phyloP scores from a whole-genome alignment of 2,329 filamentous ascomycete genomes.

The Hypoxylon sp. region DNA sequence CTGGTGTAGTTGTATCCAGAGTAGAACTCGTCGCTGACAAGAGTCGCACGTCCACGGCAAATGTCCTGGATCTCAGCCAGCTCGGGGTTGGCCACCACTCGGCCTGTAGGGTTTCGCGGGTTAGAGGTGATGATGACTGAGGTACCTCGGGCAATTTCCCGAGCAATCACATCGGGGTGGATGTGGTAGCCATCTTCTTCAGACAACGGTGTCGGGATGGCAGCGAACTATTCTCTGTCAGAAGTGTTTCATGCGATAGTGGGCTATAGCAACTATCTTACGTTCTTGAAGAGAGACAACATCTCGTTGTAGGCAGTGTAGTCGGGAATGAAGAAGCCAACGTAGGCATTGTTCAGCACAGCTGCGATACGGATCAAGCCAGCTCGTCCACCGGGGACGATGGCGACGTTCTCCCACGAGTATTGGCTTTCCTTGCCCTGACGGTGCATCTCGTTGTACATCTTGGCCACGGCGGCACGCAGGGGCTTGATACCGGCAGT shows the following conservation, averaged over 20 bases:
- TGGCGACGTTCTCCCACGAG: constrained; percentile 97
- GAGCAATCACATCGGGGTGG: constrained; percentile 89
- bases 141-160: constrained; percentile 86
- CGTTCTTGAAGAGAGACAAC: constrained; percentile 92
- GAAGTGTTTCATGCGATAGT: constrained; percentile 15
- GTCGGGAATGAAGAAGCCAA: constrained; percentile 93
- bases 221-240: constrained; percentile 69
- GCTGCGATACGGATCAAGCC: constrained; percentile 95
- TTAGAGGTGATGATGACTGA: constrained; percentile 94
- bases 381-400: constrained; percentile 91
- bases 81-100: constrained; percentile 85
- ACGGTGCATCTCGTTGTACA: constrained; percentile 94
- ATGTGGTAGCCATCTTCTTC: constrained; percentile 92
- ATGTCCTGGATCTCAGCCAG: constrained; percentile 91
- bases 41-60: constrained; percentile 86
- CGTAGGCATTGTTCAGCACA: constrained; percentile 88
- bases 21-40: constrained; percentile 98
- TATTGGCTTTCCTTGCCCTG: constrained; percentile 89
- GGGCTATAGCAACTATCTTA: constrained; percentile 47
- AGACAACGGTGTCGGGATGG: constrained; percentile 84
- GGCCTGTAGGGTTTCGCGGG: constrained; percentile 91
- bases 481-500: constrained; percentile 94
- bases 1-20: constrained; percentile 95
- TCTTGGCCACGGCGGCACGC: constrained; percentile 84
- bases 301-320: constrained; percentile 99